phyloP scores from a whole-genome alignment of 1,284 basidiomycete genomes.

The Earliella scabrosa region DNA sequence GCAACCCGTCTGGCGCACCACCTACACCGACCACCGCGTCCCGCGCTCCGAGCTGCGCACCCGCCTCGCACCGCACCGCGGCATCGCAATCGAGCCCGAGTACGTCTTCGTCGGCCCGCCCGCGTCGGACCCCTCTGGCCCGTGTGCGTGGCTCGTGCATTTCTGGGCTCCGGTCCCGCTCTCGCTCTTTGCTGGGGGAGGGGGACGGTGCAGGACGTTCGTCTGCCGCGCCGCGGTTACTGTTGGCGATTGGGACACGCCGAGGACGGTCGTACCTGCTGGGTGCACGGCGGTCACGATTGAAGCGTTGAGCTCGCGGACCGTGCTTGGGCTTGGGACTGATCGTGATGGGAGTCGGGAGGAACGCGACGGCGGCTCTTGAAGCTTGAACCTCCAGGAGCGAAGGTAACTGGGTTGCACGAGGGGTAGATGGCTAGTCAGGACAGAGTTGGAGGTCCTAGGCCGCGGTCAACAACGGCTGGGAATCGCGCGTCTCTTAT shows the following conservation, averaged over 20 bases:
- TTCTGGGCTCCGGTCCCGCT: conserved; percentile 29
- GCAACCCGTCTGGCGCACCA: no score
- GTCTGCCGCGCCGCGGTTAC: conserved; percentile 17
- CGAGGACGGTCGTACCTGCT: conserved; percentile 7
- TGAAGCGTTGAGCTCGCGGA: conserved; percentile 11
- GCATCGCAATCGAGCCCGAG: conserved; percentile 17
- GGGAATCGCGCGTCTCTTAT: no score
- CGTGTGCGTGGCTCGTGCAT: conserved; percentile 20
- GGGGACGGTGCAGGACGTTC: conserved; percentile 19
- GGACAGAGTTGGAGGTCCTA: no score
- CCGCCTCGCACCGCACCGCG: conserved; percentile 8
- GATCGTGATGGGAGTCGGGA: no score
- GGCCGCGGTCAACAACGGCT: no score
- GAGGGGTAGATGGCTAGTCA: no score
- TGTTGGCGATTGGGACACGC: conserved; percentile 16
- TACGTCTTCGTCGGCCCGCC: conserved; percentile 11
- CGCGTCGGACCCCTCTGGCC: conserved; percentile 6
- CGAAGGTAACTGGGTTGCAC: no score
- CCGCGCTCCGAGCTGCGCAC: neutral
- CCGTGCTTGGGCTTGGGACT: conserved; percentile 6
- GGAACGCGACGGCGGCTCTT: no score
- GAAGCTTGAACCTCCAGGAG: no score
- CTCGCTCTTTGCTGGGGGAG: conserved; percentile 15
- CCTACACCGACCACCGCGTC: neutral
- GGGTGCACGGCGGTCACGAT: conserved; percentile 13